Percentiles rank a stretch among this genome's conserved stretches.
phyloP scores from a whole-genome alignment of 441 rosid genomes.

The Erodium texanum region DNA sequence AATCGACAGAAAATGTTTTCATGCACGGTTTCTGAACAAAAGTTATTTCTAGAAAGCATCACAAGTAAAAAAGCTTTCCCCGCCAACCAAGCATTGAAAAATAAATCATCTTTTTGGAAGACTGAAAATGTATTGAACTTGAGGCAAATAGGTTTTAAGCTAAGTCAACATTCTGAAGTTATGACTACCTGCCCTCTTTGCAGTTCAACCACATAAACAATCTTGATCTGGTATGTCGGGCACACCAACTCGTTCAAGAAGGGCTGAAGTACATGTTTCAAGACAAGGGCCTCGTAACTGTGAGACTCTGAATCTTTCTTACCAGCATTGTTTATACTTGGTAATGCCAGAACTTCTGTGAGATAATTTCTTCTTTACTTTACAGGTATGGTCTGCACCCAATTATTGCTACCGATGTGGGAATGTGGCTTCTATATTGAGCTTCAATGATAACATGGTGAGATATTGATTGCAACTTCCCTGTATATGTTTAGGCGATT shows the following conservation, averaged over 20 bases:
- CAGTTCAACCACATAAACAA: slow-evolving; percentile 96
- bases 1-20: too few species aligned
- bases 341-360: slow-evolving; percentile 15
- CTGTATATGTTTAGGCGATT: background rate
- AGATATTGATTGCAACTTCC: slow-evolving; percentile 25
- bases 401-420: slow-evolving; percentile 99
- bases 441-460: slow-evolving; percentile 97
- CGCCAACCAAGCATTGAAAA: background rate
- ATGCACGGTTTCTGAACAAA: too few species aligned
- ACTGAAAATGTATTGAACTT: background rate
- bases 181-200: slow-evolving; percentile 12
- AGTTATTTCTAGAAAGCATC: too few species aligned
- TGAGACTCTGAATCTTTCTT: slow-evolving; percentile 29
- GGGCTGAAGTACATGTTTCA: slow-evolving; percentile 99
- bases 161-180: background rate
- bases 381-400: slow-evolving; percentile 99
- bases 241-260: slow-evolving; percentile 99
- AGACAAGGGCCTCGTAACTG: slow-evolving; percentile 99
- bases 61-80: too few species aligned
- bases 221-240: slow-evolving; percentile 96
- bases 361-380: slow-evolving; percentile 19
- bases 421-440: slow-evolving; percentile 95
- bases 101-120: background rate
- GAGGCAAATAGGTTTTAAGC: background rate
- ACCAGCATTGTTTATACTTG: slow-evolving; percentile 4